Base-by-base conservation (phyloP, 2,329 filamentous ascomycete genomes). In the Neonectria hederae region DNA sequence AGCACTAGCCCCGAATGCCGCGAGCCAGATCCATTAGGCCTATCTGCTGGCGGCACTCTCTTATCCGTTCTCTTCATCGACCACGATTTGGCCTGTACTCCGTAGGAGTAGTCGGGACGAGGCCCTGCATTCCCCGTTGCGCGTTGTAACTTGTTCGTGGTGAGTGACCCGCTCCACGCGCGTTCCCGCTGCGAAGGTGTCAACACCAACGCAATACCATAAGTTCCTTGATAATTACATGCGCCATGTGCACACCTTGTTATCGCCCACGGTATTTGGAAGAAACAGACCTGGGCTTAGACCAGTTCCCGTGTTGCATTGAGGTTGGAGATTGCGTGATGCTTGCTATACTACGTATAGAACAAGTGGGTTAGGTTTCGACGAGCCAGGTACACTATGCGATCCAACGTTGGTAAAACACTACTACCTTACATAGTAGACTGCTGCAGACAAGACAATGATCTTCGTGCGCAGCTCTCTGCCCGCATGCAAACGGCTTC, bases 271-370 rank as follows among this genome's bases (percentile, higher is more conserved):
- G 55, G 43, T 35, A 51, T 21, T 9, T 9, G 10, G 38, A 10
- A 42, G n/a, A 19, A 10, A 4, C n/a, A 40, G 42, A 54, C 19
- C 57, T 40, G 32, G 49, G 21, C 40, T 48, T 19, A 43, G 42
- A 28, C 40, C 49, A n/a, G 38, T 40, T 38, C 57, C 38, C 24
- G 49, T 48, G 49, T 28, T 60, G 57, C 49, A 54, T 60, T 54
- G 45, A 54, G 49, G 57, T 54, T 60, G 57, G 57, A 60, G 42
- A 60, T 54, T 60, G 57, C 42, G 57, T 49, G 49, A 60, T 46
- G 38, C 57, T 35, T 21, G 57, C 38, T 21, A 5, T 21, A 19
- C 35, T 17, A 38, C 32, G 57, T 24, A 42, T 38, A 53, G 40
- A 21, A 22, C 49, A 53, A 22, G 49, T 53, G 38, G 40, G 35